Evolutionary conservation across 1,284 basidiomycete genomes (phyloP), one percentile per base, ranked within the genome.

Genomic region (Ustilago shanxiensis): DNA sequence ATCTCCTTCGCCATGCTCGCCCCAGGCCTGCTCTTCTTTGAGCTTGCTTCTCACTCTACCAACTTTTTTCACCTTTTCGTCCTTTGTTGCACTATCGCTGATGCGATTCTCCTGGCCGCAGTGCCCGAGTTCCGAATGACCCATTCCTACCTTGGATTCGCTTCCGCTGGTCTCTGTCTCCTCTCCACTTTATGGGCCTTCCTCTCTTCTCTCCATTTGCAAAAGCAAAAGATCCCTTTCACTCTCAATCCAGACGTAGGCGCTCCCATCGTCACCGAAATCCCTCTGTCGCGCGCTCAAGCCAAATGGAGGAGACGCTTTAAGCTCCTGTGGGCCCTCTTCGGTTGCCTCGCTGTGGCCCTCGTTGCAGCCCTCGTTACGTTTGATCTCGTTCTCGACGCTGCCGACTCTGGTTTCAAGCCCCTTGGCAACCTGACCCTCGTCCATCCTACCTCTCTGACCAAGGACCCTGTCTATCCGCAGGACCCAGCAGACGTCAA

Each of bases 1-100:
- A 63, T 74, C 26, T 73, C 80, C 5, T 33, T 77, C 3, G 66
- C 74, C 39, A 69, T 79, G 62, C 60, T 80, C 3, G 72, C 54
- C 1, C 78, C 78, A 1, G 69, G 73, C 3, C 51, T 81, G 20
- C 60, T 79, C 57, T 77, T 79, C 66, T 79, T 81, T 50, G 79
- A 81, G 65, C 69, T 81, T 13, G 74, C 72, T 10, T 72, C 73
- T 3, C 68, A 68, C 20, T 63, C 72, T 14, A 81, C 79, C 47
- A 66, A 69, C 52, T 57, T 74, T 10, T 69, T 79, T 45, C 77
- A 81, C 29, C 66, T 69, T 35, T 65, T 70, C 35, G 68, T 72
- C 24, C 64, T 79, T 22, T 59, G 62, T 50, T 68, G 58, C 55
- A 66, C 66, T 28, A 20, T 72, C 22, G 57, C 49, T 29, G 67